Conservation (phyloP, 176 grass and related monocot species). For the Phoenix dactylifera region DNA sequence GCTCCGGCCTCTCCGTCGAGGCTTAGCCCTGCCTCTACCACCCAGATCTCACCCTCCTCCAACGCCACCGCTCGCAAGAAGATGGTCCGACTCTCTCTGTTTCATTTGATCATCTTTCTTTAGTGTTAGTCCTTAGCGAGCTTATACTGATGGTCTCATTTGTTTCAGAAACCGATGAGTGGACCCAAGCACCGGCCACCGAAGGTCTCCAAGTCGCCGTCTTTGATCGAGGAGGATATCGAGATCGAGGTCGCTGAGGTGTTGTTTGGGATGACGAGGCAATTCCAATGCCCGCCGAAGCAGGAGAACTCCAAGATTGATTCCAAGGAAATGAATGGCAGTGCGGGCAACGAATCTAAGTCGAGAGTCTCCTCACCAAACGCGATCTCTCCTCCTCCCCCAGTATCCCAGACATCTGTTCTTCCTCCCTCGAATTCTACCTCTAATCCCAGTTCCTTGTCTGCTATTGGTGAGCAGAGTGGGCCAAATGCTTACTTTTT, state of each 20-base stretch:
- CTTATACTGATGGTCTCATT: slow-evolving; percentile 5
- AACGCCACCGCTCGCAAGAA: slow-evolving; percentile 55
- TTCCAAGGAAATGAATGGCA: slow-evolving; percentile 24
- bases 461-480: slow-evolving; percentile 36
- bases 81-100: slow-evolving; percentile 30
- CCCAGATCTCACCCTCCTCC: slow-evolving; percentile 71
- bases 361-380: slow-evolving; percentile 63
- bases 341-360: slow-evolving; percentile 30
- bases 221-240: slow-evolving; percentile 87
- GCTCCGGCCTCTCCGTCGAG: slow-evolving; percentile 34
- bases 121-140: not conserved
- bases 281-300: slow-evolving; percentile 50
- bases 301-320: slow-evolving; percentile 62
- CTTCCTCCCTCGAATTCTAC: slow-evolving; percentile 45
- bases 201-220: slow-evolving; percentile 58
- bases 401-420: slow-evolving; percentile 24
- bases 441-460: slow-evolving; percentile 32
- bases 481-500: not conserved
- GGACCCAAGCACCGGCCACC: slow-evolving; percentile 30
- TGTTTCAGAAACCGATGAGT: slow-evolving; percentile 47
- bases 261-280: slow-evolving; percentile 80
- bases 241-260: slow-evolving; percentile 93
- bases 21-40: slow-evolving; percentile 21
- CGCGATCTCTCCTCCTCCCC: slow-evolving; percentile 11
- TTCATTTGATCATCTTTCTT: slow-evolving; percentile 1